Conservation (phyloP, 192 early-diverging fungal genomes). For the Cetraspora pellucida region DNA sequence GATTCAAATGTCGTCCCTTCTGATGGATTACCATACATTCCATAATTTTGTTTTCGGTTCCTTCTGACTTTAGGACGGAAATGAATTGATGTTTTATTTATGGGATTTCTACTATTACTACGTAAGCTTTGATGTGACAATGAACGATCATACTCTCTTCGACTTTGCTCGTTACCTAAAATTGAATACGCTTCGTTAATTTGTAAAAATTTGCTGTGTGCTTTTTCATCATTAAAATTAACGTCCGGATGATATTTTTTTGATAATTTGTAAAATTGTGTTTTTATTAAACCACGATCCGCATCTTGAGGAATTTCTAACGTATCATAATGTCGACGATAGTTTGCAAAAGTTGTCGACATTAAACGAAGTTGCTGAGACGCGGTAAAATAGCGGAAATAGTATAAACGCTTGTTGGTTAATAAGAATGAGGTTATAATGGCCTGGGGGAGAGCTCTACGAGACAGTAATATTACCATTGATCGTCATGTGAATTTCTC, state of each 20-base stretch:
- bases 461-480: too few species aligned
- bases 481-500: too few species aligned
- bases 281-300: conserved; percentile 63
- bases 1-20: neutral
- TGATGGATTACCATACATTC: neutral
- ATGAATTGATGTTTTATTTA: neutral
- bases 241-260: conserved; percentile 85
- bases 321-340: conserved; percentile 48
- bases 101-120: neutral
- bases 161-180: conserved; percentile 68
- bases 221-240: conserved; percentile 68
- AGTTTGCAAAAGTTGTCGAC: neutral
- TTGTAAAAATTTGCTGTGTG: conserved; percentile 70
- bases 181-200: conserved; percentile 89
- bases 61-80: neutral
- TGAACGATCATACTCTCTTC: conserved; percentile 74
- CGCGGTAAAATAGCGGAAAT: too few species aligned
- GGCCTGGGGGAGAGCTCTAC: too few species aligned
- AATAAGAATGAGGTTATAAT: too few species aligned
- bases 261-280: conserved; percentile 72
- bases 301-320: conserved; percentile 44
- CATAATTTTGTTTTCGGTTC: neutral
- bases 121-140: neutral
- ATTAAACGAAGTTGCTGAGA: neutral
- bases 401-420: too few species aligned